These are phyloP conservation scores for Leishmania turanica DNA, from an alignment of 208 protist species.

Conservation along the genomic window DNA sequence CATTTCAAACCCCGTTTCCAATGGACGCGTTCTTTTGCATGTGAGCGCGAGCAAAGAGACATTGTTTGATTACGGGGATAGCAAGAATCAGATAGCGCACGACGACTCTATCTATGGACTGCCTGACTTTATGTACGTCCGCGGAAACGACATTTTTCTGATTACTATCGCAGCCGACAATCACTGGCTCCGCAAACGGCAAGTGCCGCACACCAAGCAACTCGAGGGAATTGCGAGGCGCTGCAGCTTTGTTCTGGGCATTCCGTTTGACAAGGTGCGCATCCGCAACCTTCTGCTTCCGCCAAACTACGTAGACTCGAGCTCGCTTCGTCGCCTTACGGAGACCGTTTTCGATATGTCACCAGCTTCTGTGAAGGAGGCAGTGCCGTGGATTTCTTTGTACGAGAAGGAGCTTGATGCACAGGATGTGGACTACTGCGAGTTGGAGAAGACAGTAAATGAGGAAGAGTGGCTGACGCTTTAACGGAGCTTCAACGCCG, in stretches of 20 bases:
- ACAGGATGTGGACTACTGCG: slow-evolving; percentile 74
- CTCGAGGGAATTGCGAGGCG: slow-evolving; percentile 84
- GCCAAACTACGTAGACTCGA: slow-evolving; percentile 69
- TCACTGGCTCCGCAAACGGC: slow-evolving; percentile 79
- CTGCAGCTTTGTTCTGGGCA: slow-evolving; percentile 75
- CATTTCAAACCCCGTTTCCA: slow-evolving; percentile 12
- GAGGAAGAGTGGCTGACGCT: slow-evolving; percentile 87
- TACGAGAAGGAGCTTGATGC: slow-evolving; percentile 82
- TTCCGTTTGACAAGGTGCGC: slow-evolving; percentile 69
- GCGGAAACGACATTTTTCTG: slow-evolving; percentile 66
- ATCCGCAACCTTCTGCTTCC: slow-evolving; percentile 80
- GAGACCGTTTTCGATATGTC: slow-evolving; percentile 48
- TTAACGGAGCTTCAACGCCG: slow-evolving; percentile 19
- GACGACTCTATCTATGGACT: slow-evolving; percentile 74
- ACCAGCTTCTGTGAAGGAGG: slow-evolving; percentile 6
- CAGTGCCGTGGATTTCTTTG: slow-evolving; percentile 56
- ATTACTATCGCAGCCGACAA: slow-evolving; percentile 86
- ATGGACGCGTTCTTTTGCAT: slow-evolving; percentile 48
- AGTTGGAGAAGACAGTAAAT: slow-evolving; percentile 64
- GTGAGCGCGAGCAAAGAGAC: slow-evolving; percentile 43
- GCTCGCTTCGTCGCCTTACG: slow-evolving; percentile 65
- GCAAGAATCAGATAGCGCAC: slow-evolving; percentile 44
- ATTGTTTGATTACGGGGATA: slow-evolving; percentile 82
- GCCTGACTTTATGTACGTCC: slow-evolving; percentile 82
- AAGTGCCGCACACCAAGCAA: slow-evolving; percentile 81